Base-by-base conservation (phyloP, 2,329 filamentous ascomycete species). In the Aureobasidium leucospermi region DNA sequence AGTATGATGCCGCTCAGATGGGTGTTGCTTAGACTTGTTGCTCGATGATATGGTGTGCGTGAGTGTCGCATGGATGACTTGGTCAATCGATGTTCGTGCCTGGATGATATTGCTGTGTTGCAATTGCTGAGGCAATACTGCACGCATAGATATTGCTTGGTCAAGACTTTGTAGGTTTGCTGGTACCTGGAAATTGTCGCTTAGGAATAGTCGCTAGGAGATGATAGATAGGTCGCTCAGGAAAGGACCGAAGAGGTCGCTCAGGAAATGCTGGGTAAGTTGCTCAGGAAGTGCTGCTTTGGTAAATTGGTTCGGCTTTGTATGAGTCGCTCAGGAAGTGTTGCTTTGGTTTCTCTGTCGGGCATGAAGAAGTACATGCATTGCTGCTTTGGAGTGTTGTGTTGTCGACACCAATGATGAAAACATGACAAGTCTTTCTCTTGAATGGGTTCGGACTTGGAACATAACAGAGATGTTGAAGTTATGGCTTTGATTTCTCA, bases 201-300 rank as follows among this genome's bases (percentile, higher is more conserved):
- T 46, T 41, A 19, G 29, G 49, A 3, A 16, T 41, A 19, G 51
- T 55, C 38, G 49, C 49, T 53, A 13, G 49, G 49, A 39, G 28
- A 11, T 36, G 52, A 16, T 41, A 42, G 29, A 8, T 43, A 9
- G 15, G 39, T 46, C 10, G 53, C 53, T 57, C 32, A 31, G 53
- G 53, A 42, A 29, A 29, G 23, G 9, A 23, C 15, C 28, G 7
- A 10, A 28, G 6, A 6, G 43, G 43, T 46, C 16, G 39, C 34
- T 36, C 13, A 36, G 34, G 34, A 42, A n/a, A 15, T 4, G 28
- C 39, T 15, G 28, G 48, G 15, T 32, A 23, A 15, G 39, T 46
- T 9, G 53, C 53, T 57, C 42, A 31, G 52, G 52, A 41, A 32
- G 32, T 57, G 29, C 42, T 57, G 52, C 52, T 57, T 57, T 56